Evolutionary conservation across 2,329 filamentous ascomycete genomes (phyloP), one percentile per base, ranked within the genome.

Genomic region (Ceratocystis huliohia): DNA sequence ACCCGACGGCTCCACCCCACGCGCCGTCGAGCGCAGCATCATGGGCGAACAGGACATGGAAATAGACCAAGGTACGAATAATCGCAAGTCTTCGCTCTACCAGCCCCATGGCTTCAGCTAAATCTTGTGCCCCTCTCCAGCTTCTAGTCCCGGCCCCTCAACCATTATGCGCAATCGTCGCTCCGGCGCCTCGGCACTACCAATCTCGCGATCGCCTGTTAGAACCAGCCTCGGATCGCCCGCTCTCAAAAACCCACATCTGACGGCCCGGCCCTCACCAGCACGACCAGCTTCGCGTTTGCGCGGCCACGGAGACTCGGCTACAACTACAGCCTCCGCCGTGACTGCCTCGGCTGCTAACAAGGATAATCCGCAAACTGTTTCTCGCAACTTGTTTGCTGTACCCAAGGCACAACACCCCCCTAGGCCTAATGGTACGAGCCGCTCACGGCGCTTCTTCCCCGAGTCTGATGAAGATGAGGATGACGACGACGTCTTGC

Each of bases 191-290:
- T 74, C 76, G 20, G 76, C 82, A 70, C 57, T 80, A 8, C 79
- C 80, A 50, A 78, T 77, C 64, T 77, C 77, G 59, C 75, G 78
- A 67, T 88, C 86, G 1, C 87, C 87, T 0, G 78, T 82, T 65
- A 88, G 88, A 74, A 86, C 86, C 2, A 76, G 80, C 44, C 78
- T 84, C 30, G 76, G 78, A 13, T 84, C 82, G 1, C 87, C 87
- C 0, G 84, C 87, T 30, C 80, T 84, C 69, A 80, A 81, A 66
- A 84, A 84, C 70, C 84, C 82, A 3, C 81, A 81, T 61, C 74
- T 86, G 13, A 46, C 46, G 65, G 81, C 79, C 37, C 82, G 79
- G 57, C 76, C 77, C 20, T 82, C 82, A 13, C 83, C 80, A 17
- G 37, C 53, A 25, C 46, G 46, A 4, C 46, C 46, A 50, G 46